Conservation (phyloP, 305 asterid genomes). For the Solanum hybrid region DNA sequence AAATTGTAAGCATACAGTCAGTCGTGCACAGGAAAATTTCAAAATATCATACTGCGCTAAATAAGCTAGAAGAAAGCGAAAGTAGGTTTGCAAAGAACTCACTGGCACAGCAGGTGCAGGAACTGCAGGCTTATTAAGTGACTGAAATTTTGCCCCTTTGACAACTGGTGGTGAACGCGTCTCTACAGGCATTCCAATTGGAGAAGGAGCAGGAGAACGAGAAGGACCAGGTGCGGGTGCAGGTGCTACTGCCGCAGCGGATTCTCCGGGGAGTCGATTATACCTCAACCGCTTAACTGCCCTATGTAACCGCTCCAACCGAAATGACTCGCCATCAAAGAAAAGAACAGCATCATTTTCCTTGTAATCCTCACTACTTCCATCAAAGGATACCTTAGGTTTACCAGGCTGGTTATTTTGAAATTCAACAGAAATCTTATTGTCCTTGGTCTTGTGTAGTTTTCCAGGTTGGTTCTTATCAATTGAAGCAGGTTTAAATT, state of each 20-base stretch:
- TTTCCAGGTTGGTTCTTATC: slow-evolving; percentile 81
- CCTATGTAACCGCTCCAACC: slow-evolving; percentile 79
- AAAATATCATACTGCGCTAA: neutral
- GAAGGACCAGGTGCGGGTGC: slow-evolving; percentile 30
- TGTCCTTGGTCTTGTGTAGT: slow-evolving; percentile 80
- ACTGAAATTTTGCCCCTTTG: slow-evolving; percentile 46
- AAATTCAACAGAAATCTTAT: slow-evolving; percentile 75
- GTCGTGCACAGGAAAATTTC: neutral
- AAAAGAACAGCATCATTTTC: slow-evolving; percentile 85
- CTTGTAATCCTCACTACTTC: slow-evolving; percentile 86
- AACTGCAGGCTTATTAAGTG: slow-evolving; percentile 36
- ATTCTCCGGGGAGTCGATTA: slow-evolving; percentile 64
- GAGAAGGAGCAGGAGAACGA: slow-evolving; percentile 30
- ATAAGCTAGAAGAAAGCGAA: neutral
- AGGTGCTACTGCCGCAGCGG: slow-evolving; percentile 32
- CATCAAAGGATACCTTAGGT: slow-evolving; percentile 81
- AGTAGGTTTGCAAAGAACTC: slow-evolving; percentile 12
- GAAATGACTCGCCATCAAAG: slow-evolving; percentile 73
- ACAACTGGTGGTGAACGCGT: slow-evolving; percentile 50
- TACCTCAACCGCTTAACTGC: slow-evolving; percentile 86
- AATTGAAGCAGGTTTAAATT: slow-evolving; percentile 93
- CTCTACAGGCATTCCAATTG: slow-evolving; percentile 40
- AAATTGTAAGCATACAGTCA: neutral
- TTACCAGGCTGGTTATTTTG: slow-evolving; percentile 80
- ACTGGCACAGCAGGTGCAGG: slow-evolving; percentile 59